Percentiles rank a stretch among this genome's conserved stretches.
phyloP scores from a whole-genome alignment of 2,329 filamentous ascomycete genomes.

The Alternaria sp. region DNA sequence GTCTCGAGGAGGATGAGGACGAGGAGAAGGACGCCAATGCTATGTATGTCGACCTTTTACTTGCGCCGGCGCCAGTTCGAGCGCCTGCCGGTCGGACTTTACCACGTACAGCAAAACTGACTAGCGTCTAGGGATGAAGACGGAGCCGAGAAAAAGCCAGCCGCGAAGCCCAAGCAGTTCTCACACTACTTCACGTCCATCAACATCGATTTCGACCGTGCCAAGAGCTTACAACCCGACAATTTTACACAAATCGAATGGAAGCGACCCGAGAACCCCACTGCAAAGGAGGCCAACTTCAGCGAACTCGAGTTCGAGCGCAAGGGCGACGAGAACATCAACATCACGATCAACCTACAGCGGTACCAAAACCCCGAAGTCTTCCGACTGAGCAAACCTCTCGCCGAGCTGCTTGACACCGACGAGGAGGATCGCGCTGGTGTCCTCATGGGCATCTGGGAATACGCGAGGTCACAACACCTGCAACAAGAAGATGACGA shows the following conservation, averaged over 20 bases:
- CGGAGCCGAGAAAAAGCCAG: constrained; percentile 44
- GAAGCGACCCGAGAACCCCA: constrained; percentile 76
- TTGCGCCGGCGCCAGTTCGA: neutral
- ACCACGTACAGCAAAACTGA: constrained; percentile 2
- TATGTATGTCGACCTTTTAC: constrained; percentile 50
- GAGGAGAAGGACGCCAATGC: constrained; percentile 54
- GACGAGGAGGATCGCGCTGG: constrained; percentile 86
- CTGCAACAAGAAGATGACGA: constrained; percentile 96
- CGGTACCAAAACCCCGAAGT: constrained; percentile 86
- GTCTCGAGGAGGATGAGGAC: constrained; percentile 40
- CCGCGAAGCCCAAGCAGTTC: constrained; percentile 60
- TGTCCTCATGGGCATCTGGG: constrained; percentile 90
- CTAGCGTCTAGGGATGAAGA: constrained; percentile 59
- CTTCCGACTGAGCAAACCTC: constrained; percentile 76
- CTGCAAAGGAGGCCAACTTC: constrained; percentile 75
- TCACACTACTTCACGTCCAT: constrained; percentile 86
- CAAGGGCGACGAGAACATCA: constrained; percentile 88
- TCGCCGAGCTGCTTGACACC: constrained; percentile 86
- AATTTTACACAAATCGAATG: constrained; percentile 75
- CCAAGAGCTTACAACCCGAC: constrained; percentile 69
- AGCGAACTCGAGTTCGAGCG: constrained; percentile 92
- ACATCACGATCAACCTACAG: constrained; percentile 85
- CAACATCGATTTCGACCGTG: constrained; percentile 65
- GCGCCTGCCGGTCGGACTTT: neutral
- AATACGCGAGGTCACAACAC: constrained; percentile 85